phyloP scores from a whole-genome alignment of 2,329 filamentous ascomycete species.

The Ophiostoma ulmi region DNA sequence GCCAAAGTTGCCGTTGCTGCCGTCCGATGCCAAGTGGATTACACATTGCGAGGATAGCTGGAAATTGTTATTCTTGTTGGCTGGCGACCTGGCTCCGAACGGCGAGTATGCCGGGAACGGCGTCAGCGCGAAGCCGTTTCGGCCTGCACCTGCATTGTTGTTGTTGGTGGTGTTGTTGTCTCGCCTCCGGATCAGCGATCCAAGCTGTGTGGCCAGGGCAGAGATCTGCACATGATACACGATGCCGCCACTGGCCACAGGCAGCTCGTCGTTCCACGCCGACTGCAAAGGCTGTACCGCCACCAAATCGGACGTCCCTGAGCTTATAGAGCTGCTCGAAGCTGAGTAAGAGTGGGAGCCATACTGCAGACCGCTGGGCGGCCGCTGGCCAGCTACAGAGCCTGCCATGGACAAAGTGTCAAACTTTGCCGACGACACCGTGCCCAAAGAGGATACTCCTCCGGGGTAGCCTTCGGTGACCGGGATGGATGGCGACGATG shows the following conservation, averaged over 20 bases:
- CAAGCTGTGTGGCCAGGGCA: conserved; percentile 43
- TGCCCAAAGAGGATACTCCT: background rate
- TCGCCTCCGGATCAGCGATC: conserved; percentile 32
- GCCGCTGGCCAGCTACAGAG: background rate
- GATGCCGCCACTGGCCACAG: conserved; percentile 38
- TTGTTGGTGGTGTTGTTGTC: conserved; percentile 28
- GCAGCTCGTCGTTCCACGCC: conserved; percentile 47
- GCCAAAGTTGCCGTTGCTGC: conserved; percentile 31
- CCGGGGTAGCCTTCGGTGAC: background rate
- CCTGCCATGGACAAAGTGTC: background rate
- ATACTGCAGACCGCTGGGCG: background rate
- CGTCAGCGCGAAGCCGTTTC: conserved; percentile 34
- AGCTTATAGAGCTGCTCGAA: background rate
- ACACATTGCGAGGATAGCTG: conserved; percentile 43
- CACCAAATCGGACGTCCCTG: conserved; percentile 30
- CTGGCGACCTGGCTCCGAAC: conserved; percentile 37
- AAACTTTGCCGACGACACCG: conserved; percentile 13
- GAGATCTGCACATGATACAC: conserved; percentile 41
- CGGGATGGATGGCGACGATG: conserved; percentile 19
- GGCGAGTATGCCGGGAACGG: conserved; percentile 39
- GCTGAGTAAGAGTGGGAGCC: background rate
- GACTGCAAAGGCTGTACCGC: conserved; percentile 42
- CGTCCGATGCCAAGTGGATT: conserved; percentile 37
- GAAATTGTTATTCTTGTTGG: conserved; percentile 35
- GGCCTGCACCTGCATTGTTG: conserved; percentile 23